phyloP scores from a whole-genome alignment of 805 yeast genomes.

The Wickerhamomyces hampshirensis region DNA sequence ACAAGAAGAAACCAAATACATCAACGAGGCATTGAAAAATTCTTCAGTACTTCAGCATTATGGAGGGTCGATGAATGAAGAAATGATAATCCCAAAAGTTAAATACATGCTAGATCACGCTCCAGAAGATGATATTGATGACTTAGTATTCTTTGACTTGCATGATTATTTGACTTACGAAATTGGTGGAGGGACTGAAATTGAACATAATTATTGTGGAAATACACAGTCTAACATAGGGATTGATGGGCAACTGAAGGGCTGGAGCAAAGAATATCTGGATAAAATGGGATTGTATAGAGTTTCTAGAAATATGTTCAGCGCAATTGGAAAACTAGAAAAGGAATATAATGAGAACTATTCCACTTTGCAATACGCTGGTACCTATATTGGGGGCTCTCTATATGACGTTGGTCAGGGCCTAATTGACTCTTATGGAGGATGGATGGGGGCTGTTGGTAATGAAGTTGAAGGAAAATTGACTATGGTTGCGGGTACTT shows the following conservation, averaged over 20 bases:
- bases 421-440: conserved; percentile 56
- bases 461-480: conserved; percentile 23
- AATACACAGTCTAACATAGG: conserved; percentile 29
- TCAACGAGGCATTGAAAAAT: conserved; percentile 13
- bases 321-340: conserved; percentile 30
- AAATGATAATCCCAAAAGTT: conserved; percentile 55
- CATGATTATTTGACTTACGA: conserved; percentile 39
- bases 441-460: conserved; percentile 41
- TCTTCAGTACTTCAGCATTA: conserved; percentile 22
- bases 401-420: conserved; percentile 34
- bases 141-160: conserved; percentile 42
- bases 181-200: conserved; percentile 15
- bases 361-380: conserved; percentile 25
- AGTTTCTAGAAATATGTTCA: conserved; percentile 12
- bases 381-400: conserved; percentile 25
- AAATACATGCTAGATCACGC: conserved; percentile 31
- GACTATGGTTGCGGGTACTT: conserved; percentile 57
- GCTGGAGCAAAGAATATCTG: conserved; percentile 38
- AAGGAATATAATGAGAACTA: background rate
- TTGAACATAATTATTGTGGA: conserved; percentile 6
- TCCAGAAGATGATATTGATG: conserved; percentile 15
- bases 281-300: conserved; percentile 16
- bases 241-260: conserved; percentile 54
- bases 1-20: conserved; percentile 27
- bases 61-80: conserved; percentile 48